Conservation (phyloP, 2,329 filamentous ascomycete species). For the Sclerotinia borealis region DNA sequence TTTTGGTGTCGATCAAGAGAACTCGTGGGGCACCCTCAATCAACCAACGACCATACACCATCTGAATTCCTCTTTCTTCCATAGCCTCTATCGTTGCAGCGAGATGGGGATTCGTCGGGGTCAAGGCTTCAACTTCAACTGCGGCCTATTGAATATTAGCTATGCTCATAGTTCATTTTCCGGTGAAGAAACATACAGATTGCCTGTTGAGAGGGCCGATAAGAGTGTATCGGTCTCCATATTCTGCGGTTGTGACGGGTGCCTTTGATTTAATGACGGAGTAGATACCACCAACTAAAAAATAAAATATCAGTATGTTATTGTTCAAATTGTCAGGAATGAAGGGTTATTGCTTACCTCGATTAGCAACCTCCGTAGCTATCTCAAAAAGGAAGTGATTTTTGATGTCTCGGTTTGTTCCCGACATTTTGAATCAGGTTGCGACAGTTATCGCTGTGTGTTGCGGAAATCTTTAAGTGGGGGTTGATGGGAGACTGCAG, state of each 20-base stretch:
- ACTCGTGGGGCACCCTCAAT: slow-evolving; percentile 95
- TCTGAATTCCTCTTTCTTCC: slow-evolving; percentile 83
- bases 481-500: neutral
- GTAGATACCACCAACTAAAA: slow-evolving; percentile 90
- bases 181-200: slow-evolving; percentile 59
- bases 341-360: slow-evolving; percentile 53
- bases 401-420: slow-evolving; percentile 61
- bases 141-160: slow-evolving; percentile 57
- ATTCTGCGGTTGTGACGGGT: slow-evolving; percentile 93
- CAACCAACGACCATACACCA: slow-evolving; percentile 92
- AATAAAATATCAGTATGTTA: neutral
- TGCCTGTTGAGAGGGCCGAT: slow-evolving; percentile 90
- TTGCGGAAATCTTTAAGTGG: neutral
- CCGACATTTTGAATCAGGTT: slow-evolving; percentile 17
- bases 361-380: slow-evolving; percentile 93
- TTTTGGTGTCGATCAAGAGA: slow-evolving; percentile 89
- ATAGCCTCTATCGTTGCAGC: slow-evolving; percentile 82
- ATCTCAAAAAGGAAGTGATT: slow-evolving; percentile 96
- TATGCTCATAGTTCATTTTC: slow-evolving; percentile 7
- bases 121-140: slow-evolving; percentile 94
- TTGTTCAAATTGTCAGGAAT: slow-evolving; percentile 10
- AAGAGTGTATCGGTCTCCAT: slow-evolving; percentile 94
- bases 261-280: slow-evolving; percentile 99
- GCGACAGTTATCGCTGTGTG: slow-evolving; percentile 2
- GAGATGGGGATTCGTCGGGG: slow-evolving; percentile 74